These are phyloP conservation scores for Tagetes erecta DNA, from an alignment of 129 eudicot genomes.

Conservation along the genomic window DNA sequence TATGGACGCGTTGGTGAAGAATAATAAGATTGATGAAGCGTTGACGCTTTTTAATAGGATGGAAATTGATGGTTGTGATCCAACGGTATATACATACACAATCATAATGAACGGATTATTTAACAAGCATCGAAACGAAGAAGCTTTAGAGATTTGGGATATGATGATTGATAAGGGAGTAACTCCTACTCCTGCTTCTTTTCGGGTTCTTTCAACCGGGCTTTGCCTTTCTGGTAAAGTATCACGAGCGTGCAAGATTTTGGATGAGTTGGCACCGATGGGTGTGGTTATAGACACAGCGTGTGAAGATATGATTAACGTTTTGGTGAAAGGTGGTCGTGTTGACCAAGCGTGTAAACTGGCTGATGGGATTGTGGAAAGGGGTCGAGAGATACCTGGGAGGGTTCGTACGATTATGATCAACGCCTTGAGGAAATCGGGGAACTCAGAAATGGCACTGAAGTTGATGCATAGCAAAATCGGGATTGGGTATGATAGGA, in stretches of 20 bases:
- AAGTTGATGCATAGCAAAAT: slow-evolving; percentile 91
- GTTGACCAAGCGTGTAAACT: slow-evolving; percentile 80
- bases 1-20: slow-evolving; percentile 67
- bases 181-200: slow-evolving; percentile 78
- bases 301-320: slow-evolving; percentile 86
- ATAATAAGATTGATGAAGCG: slow-evolving; percentile 69
- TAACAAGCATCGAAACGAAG: slow-evolving; percentile 74
- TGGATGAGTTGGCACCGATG: slow-evolving; percentile 96
- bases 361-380: slow-evolving; percentile 86
- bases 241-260: slow-evolving; percentile 78
- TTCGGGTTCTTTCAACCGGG: slow-evolving; percentile 83
- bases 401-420: slow-evolving; percentile 82
- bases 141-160: slow-evolving; percentile 79
- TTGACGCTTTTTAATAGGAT: slow-evolving; percentile 55
- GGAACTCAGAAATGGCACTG: slow-evolving; percentile 80
- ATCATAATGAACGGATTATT: slow-evolving; percentile 72
- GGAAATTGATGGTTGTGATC: slow-evolving; percentile 90
- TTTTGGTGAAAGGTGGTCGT: slow-evolving; percentile 84
- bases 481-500: slow-evolving; percentile 88
- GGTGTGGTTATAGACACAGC: slow-evolving; percentile 82
- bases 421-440: slow-evolving; percentile 91
- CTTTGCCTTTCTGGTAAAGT: slow-evolving; percentile 93
- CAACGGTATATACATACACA: slow-evolving; percentile 86
- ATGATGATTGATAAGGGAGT: slow-evolving; percentile 90
- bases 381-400: slow-evolving; percentile 90